Evolutionary conservation across 805 yeast species (phyloP), one percentile per base, ranked within the genome.

Genomic region (Candida corydali): DNA sequence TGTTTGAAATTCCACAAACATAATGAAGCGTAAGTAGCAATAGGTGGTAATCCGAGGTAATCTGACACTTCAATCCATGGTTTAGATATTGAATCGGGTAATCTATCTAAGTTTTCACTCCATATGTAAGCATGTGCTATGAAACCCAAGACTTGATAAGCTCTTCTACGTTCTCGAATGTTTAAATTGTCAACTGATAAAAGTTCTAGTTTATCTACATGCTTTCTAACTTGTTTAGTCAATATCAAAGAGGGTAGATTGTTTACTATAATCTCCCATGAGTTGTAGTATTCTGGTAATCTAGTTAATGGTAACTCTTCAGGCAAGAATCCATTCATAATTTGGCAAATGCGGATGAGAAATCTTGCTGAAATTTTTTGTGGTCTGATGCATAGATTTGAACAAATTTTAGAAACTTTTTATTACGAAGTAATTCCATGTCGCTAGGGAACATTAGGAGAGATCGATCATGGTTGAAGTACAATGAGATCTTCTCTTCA

Each of bases 371-470:
- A 63, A 81, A 87, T 16, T 58, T 49, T 11, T 69, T 73, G 54
- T 78, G 76, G 57, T 86, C 83, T 19, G 65, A 63, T 17, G 94
- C 9, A 59, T 80, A 87, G 39, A 62, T 61, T 47, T 78, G 72
- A 11, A 82, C 89, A 75, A 81, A 78, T 38, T 63, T 59, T 41
- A 63, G 61, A 57, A 80, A 86, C 33, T 59, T 64, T 3, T 77
- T 70, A 57, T 82, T 89, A 47, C 74, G 63, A n/a, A 76, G 53
- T 30, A 84, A 62, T 11, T 86, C 78, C 71, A 79, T 70, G 54
- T 87, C 96, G 9, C 94, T 79, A 19, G 86, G 87, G 36, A 87
- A 62, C 96, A 87, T 87, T 95, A 87, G 86, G 46, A 84, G 72
- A 1, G 65, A 47, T 73, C 76, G 59, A 71, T 82, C 68, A 76